Percentiles rank a stretch among this genome's conserved stretches.
Conservation (phyloP, 805 yeast genomes). For the Pichia insulana region DNA sequence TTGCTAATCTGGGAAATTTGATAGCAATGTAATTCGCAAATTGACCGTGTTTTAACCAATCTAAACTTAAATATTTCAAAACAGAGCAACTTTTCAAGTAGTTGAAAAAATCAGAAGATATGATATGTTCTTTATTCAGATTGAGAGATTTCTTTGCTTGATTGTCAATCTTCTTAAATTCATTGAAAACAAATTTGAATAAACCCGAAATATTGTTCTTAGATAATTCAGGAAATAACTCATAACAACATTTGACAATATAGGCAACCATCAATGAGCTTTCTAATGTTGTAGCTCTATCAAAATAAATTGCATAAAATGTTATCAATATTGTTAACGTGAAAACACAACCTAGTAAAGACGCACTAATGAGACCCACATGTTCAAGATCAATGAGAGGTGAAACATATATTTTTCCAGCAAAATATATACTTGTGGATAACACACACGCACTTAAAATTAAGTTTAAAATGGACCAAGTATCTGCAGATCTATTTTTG, state of each 20-base stretch:
- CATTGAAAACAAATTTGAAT: conserved; percentile 29
- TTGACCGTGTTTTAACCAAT: conserved; percentile 2
- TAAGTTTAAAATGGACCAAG: conserved; percentile 70
- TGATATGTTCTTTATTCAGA: conserved; percentile 14
- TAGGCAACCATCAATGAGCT: conserved; percentile 80
- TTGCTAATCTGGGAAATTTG: conserved; percentile 1
- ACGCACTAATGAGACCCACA: conserved; percentile 65
- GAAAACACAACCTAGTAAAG: conserved; percentile 77
- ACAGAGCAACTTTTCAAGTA: neutral
- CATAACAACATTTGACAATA: conserved; percentile 86
- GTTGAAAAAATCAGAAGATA: neutral
- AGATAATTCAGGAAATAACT: conserved; percentile 82
- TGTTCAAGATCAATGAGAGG: conserved; percentile 48
- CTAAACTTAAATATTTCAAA: neutral
- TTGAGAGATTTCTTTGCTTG: conserved; percentile 20
- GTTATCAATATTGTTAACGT: conserved; percentile 70
- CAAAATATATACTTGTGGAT: conserved; percentile 67
- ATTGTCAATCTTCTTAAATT: conserved; percentile 28
- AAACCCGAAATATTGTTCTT: conserved; percentile 30
- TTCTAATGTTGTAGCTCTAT: conserved; percentile 85
- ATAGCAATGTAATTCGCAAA: neutral
- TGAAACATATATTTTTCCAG: conserved; percentile 74
- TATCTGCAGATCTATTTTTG: conserved; percentile 48
- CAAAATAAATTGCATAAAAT: conserved; percentile 73
- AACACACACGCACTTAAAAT: conserved; percentile 66